Evolutionary conservation across 768 basidiomycete species (phyloP).

Genomic region (Imleria badia): DNA sequence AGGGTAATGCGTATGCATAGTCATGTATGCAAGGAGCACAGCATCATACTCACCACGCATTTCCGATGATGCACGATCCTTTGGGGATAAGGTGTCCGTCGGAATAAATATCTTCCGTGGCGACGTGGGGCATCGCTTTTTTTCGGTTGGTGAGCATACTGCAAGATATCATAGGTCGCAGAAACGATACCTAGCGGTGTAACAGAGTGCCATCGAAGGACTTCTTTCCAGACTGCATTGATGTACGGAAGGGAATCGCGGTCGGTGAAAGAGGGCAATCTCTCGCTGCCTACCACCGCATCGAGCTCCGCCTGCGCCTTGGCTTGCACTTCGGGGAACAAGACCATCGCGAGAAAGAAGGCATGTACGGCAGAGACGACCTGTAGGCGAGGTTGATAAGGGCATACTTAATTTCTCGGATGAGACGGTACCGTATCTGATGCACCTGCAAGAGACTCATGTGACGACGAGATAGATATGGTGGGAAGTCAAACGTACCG

Average conservation of each 20-base stretch:
- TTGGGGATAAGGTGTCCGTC: slow-evolving; percentile 22
- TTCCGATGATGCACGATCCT: slow-evolving; percentile 23
- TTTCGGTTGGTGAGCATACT: not conserved
- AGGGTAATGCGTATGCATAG: not conserved
- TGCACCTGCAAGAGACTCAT: slow-evolving; percentile 33
- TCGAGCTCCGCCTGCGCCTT: slow-evolving; percentile 28
- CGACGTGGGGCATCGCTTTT: slow-evolving; percentile 16
- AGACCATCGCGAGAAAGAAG: slow-evolving; percentile 26
- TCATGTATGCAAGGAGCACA: not conserved
- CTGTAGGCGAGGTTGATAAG: not conserved
- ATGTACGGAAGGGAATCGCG: slow-evolving; percentile 25
- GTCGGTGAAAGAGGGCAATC: slow-evolving; percentile 23
- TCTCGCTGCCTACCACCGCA: slow-evolving; percentile 18
- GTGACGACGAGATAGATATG: not conserved
- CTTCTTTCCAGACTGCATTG: slow-evolving; percentile 26
- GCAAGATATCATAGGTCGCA: slow-evolving; percentile 24
- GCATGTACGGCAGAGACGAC: slow-evolving; percentile 14
- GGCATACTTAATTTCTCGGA: slow-evolving; percentile 36
- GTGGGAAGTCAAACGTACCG: not conserved
- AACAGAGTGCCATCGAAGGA: slow-evolving; percentile 24
- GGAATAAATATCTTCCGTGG: slow-evolving; percentile 20
- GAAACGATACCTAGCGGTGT: slow-evolving; percentile 12
- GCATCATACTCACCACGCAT: slow-evolving; percentile 22
- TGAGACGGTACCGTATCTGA: slow-evolving; percentile 45
- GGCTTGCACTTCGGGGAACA: slow-evolving; percentile 25